Evolutionary conservation across 495 filamentous ascomycete species (phyloP).

Genomic region (Penicillium robsamsonii): DNA sequence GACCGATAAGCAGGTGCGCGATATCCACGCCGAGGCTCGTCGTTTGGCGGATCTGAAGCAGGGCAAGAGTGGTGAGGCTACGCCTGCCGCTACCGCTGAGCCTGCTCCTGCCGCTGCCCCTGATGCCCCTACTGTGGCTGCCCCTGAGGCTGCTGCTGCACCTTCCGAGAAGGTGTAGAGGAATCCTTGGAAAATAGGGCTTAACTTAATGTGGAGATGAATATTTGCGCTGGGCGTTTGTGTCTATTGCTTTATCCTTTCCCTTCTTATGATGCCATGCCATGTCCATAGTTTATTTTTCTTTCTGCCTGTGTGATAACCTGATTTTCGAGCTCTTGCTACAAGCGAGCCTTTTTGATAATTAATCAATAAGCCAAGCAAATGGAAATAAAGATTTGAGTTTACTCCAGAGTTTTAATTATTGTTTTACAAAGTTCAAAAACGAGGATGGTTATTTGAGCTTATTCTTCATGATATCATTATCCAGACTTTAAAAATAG

Average conservation of each 20-base stretch:
- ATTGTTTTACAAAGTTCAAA: background rate
- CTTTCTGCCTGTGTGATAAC: slow-evolving; percentile 1
- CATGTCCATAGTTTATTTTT: slow-evolving; percentile 5
- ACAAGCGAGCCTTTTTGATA: background rate
- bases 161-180: slow-evolving; percentile 33
- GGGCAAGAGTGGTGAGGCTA: slow-evolving; percentile 51
- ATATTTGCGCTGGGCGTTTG: slow-evolving; percentile 1
- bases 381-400: background rate
- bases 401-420: background rate
- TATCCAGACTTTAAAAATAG: background rate
- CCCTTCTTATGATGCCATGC: slow-evolving; percentile 6
- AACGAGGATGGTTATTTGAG: background rate
- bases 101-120: slow-evolving; percentile 17
- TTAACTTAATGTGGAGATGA: slow-evolving; percentile 3
- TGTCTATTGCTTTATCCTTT: slow-evolving; percentile 4
- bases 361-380: background rate
- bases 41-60: slow-evolving; percentile 86
- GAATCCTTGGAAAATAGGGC: background rate
- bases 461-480: slow-evolving; percentile 10
- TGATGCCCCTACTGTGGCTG: slow-evolving; percentile 16
- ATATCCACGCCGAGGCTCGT: slow-evolving; percentile 87
- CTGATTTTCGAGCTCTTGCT: background rate
- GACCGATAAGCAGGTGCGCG: slow-evolving; percentile 78
- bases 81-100: slow-evolving; percentile 23
- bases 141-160: slow-evolving; percentile 24